A percentile compares a stretch with the other conserved stretches of the same genome.
These are phyloP conservation scores for Pseudopithomyces chartarum DNA, from an alignment of 2,329 filamentous ascomycete genomes.

Conservation along the genomic window DNA sequence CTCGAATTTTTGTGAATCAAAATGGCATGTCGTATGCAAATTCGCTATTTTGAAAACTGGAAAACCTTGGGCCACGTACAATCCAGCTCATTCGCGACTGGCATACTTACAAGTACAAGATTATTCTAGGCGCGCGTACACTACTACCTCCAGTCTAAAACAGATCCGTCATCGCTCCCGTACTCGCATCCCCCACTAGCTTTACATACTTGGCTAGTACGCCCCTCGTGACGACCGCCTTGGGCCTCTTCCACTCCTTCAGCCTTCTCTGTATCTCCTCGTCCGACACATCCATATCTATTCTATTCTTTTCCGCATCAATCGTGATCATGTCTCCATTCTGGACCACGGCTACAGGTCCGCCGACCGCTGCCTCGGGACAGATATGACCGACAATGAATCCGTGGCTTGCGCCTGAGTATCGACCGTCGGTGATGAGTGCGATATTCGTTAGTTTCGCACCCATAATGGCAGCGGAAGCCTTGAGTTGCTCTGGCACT, in stretches of 20 bases:
- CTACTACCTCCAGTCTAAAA: conserved; percentile 50
- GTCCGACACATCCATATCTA: conserved; percentile 73
- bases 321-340: conserved; percentile 87
- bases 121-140: background rate
- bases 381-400: conserved; percentile 95
- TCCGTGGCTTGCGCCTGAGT: conserved; percentile 85
- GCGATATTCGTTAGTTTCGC: conserved; percentile 86
- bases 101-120: background rate
- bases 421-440: conserved; percentile 89
- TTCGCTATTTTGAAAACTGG: conserved; percentile 14
- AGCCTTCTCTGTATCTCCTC: conserved; percentile 71
- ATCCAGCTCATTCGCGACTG: background rate
- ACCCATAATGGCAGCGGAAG: conserved; percentile 89
- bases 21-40: background rate
- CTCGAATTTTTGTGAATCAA: background rate
- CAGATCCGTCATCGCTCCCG: conserved; percentile 86
- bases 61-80: background rate
- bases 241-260: conserved; percentile 72
- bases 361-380: conserved; percentile 86
- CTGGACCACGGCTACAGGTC: conserved; percentile 80
- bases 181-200: conserved; percentile 87
- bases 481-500: conserved; percentile 89
- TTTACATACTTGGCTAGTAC: conserved; percentile 88
- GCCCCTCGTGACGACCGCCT: conserved; percentile 76
- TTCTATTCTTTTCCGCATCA: conserved; percentile 75